Conservation (phyloP, 495 filamentous ascomycete species). For the Annulohypoxylon stygium region DNA sequence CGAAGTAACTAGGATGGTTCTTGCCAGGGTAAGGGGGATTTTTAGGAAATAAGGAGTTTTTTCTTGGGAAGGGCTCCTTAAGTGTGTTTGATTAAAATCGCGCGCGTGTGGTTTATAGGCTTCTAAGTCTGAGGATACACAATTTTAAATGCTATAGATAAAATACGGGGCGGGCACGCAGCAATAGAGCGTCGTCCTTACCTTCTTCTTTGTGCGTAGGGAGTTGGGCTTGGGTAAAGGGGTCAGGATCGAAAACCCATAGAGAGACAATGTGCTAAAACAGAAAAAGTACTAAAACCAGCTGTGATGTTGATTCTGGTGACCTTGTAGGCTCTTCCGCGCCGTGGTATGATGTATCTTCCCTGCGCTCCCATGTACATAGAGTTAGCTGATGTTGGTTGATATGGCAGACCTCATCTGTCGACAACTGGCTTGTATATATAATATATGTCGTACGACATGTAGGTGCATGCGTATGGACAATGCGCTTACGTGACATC, state of each 20-base stretch:
- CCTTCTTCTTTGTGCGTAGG: background rate
- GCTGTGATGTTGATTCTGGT: background rate
- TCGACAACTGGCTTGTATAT: background rate
- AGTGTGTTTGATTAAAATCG: slow-evolving; percentile 7
- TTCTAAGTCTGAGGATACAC: slow-evolving; percentile 28
- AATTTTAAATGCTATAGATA: slow-evolving; percentile 27
- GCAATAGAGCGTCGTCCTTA: background rate
- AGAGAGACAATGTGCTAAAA: background rate
- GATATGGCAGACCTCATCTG: background rate
- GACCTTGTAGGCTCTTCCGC: background rate
- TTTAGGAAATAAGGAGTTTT: slow-evolving; percentile 30
- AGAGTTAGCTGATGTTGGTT: background rate
- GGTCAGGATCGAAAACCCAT: slow-evolving; percentile 1
- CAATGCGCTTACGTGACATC: slow-evolving; percentile 1
- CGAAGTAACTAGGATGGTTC: slow-evolving; percentile 3
- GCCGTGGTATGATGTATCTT: background rate
- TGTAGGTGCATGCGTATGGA: background rate
- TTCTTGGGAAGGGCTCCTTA: background rate
- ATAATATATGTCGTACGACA: background rate
- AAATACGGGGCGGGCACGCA: slow-evolving; percentile 11
- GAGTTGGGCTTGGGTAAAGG: background rate
- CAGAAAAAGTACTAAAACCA: background rate
- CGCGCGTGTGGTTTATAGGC: background rate
- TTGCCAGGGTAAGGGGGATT: slow-evolving; percentile 20
- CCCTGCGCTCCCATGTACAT: background rate